These are phyloP conservation scores for Trypanosoma brucei DNA, from an alignment of 208 protist genomes.

Conservation along the genomic window DNA sequence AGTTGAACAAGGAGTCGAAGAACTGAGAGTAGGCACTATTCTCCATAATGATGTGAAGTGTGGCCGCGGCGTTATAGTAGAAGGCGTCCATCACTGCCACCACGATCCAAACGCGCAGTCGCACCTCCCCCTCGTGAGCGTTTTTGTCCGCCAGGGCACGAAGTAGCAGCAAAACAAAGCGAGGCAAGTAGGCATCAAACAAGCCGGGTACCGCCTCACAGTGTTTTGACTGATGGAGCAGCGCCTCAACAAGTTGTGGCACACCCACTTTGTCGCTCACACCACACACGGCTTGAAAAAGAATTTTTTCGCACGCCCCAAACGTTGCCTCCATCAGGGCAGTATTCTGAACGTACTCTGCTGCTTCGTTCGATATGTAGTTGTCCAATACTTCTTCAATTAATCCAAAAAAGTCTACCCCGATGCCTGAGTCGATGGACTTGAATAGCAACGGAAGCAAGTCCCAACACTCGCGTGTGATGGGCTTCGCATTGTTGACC, in stretches of 20 bases:
- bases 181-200: slow-evolving; percentile 54
- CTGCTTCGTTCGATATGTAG: slow-evolving; percentile 60
- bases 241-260: slow-evolving; percentile 76
- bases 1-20: slow-evolving; percentile 67
- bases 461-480: slow-evolving; percentile 61
- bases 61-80: slow-evolving; percentile 74
- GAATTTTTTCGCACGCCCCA: slow-evolving; percentile 76
- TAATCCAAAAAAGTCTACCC: slow-evolving; percentile 76
- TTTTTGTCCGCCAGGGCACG: slow-evolving; percentile 62
- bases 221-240: slow-evolving; percentile 84
- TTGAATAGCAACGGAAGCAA: slow-evolving; percentile 61
- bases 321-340: slow-evolving; percentile 71
- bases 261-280: slow-evolving; percentile 53
- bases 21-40: slow-evolving; percentile 60
- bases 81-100: slow-evolving; percentile 83
- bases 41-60: slow-evolving; percentile 47
- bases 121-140: slow-evolving; percentile 41
- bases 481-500: slow-evolving; percentile 60
- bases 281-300: slow-evolving; percentile 48
- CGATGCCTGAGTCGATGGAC: slow-evolving; percentile 66
- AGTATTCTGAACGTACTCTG: slow-evolving; percentile 53
- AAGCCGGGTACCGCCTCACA: slow-evolving; percentile 27
- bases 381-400: slow-evolving; percentile 87
- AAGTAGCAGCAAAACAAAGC: slow-evolving; percentile 62
- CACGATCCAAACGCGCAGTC: slow-evolving; percentile 72